These are phyloP conservation scores for Theobroma grandiflorum DNA, from an alignment of 441 rosid genomes.

Conservation along the genomic window DNA sequence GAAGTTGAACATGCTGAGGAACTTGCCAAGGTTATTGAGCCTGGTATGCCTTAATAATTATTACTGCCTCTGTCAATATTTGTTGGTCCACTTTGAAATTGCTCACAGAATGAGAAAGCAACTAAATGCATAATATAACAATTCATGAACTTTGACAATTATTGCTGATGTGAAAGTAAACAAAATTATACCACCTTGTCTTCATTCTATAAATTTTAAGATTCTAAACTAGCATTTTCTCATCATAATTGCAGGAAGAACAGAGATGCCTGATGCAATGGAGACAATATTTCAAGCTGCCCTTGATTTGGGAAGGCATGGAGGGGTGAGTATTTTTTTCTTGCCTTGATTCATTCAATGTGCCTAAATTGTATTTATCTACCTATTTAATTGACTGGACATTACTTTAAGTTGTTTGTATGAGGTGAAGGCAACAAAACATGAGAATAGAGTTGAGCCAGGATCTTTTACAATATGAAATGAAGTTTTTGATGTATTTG, in stretches of 20 bases:
- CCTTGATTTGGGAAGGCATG: constrained; percentile 74
- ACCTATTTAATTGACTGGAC: not conserved
- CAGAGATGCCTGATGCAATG: constrained; percentile 95
- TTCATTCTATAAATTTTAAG: constrained; percentile 3
- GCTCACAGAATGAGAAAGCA: constrained; percentile 9
- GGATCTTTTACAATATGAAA: not conserved
- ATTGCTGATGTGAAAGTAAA: not conserved
- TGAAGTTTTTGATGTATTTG: constrained; percentile 5
- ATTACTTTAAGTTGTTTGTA: not conserved
- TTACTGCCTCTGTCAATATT: not conserved
- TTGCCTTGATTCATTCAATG: not conserved
- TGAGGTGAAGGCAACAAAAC: not conserved
- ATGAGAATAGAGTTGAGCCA: not conserved
- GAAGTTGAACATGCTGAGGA: constrained; percentile 92
- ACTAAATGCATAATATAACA: not conserved
- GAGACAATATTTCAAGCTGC: constrained; percentile 92
- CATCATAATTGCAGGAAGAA: constrained; percentile 58
- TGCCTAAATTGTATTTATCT: not conserved
- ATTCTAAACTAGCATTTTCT: constrained; percentile 24
- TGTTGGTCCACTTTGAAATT: constrained; percentile 9
- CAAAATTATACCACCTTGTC: constrained; percentile 2
- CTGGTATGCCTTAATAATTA: constrained; percentile 55
- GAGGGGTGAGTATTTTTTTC: constrained; percentile 70
- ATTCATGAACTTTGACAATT: too few species aligned
- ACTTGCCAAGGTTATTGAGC: constrained; percentile 73